Conservation (phyloP, 345 rosid genomes). For the Pelargonium nanum region DNA sequence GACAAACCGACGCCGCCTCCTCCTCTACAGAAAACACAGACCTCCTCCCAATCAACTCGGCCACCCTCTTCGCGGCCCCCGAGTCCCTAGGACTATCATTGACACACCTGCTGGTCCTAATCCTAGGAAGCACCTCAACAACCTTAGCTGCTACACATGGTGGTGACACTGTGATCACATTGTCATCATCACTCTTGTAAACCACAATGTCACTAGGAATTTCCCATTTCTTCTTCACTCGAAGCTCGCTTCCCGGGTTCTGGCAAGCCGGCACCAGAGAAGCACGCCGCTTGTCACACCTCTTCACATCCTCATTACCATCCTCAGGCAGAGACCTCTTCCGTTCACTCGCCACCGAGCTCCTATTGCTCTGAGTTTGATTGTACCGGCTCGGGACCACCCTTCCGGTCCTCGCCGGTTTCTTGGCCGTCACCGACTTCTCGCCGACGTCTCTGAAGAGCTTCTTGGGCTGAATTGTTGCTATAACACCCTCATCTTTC, state of each 20-base stretch:
- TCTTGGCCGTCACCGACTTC: constrained; percentile 41
- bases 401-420: constrained; percentile 55
- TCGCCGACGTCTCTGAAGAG: constrained; percentile 82
- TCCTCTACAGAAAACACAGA: constrained; percentile 27
- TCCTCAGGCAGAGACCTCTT: constrained; percentile 66
- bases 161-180: constrained; percentile 22
- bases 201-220: constrained; percentile 52
- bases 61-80: constrained; percentile 79
- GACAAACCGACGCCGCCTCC: constrained; percentile 20
- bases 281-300: constrained; percentile 54
- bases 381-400: constrained; percentile 69
- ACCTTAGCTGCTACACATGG: constrained; percentile 11
- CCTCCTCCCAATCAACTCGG: constrained; percentile 59
- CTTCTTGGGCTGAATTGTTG: constrained; percentile 61
- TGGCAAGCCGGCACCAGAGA: constrained; percentile 20
- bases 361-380: constrained; percentile 22
- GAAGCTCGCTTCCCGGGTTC: constrained; percentile 27
- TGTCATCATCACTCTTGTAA: constrained; percentile 21
- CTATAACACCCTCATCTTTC: constrained; percentile 53
- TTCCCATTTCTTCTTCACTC: constrained; percentile 90
- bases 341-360: constrained; percentile 23
- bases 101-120: constrained; percentile 38
- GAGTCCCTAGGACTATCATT: constrained; percentile 80
- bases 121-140: constrained; percentile 49
- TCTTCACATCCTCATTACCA: constrained; percentile 42